Base-by-base conservation (phyloP, 371 early-diverging fungal species). In the Mucor irregularis region DNA sequence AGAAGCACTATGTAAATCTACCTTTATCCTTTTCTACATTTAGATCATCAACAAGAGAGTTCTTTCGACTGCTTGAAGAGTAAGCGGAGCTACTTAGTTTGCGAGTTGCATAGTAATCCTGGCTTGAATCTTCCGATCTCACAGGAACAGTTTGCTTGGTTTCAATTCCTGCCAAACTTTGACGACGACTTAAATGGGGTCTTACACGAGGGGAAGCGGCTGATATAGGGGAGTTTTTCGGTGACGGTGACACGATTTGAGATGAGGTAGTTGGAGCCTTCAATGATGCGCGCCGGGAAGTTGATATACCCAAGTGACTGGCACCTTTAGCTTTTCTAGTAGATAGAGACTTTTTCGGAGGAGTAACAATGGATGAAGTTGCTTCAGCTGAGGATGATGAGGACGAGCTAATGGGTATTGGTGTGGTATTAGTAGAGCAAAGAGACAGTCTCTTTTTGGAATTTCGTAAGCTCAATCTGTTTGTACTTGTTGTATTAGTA, bases 321-420 rank as follows among this genome's bases (percentile, higher is more conserved):
- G 35, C 42, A 5, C 64, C 58, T 45, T 64, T 64, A 7, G 50
- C 39, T 25, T 49, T 64, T 26, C 64, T 39, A 5, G 54, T 53
- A 0, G 59, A 58, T 1, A 49, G n/a, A 7, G 73, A 56, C 21
- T 68, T 65, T 6, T 68, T 59, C 1, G 71, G 64, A 0, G 71
- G 69, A 26, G 45, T 44, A 2, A 53, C 53, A 8, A 53, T 16
- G 17, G n/a, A 45, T 5, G 58, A 51, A 0, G 53, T 22, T 10
- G 60, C 39, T 48, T 49, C 58, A 16, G 58, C 35, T 1, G 53
- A 58, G 0, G 64, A 58, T 11, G 59, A 53, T 1, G 64, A 59
- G 19, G 64, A 59, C 10, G 64, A 59, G 14, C 47, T 54, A 10
- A 9, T 34, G 8, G 60, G 64, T 17, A 54, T 31, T 28, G 64